phyloP scores from a whole-genome alignment of 177 flowering plant genomes.

The Tripterygium wilfordii region DNA sequence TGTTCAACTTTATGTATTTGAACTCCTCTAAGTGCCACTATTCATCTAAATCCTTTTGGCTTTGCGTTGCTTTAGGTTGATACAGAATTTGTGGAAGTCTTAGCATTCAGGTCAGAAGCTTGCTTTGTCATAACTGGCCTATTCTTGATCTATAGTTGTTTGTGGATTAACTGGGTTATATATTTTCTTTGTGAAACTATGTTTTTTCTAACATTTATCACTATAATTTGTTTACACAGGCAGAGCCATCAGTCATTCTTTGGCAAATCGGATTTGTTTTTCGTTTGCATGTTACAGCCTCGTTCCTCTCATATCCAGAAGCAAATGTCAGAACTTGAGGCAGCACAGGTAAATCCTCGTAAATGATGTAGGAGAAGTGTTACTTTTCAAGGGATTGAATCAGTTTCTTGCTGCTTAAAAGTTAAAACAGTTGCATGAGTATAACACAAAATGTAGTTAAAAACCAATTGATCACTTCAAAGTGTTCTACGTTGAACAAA shows the following conservation, averaged over 20 bases:
- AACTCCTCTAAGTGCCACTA: no score
- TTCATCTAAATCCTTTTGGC: neutral
- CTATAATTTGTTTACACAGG: no score
- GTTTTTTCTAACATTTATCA: no score
- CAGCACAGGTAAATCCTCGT: slow-evolving; percentile 29
- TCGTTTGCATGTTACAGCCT: slow-evolving; percentile 39
- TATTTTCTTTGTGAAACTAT: no score
- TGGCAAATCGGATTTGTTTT: slow-evolving; percentile 37
- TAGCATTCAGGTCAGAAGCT: slow-evolving; percentile 48
- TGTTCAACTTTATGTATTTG: no score
- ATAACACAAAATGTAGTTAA: neutral
- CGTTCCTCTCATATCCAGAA: slow-evolving; percentile 27
- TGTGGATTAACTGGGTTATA: no score
- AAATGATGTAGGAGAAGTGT: neutral
- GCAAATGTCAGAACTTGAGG: slow-evolving; percentile 34
- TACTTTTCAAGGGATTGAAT: no score
- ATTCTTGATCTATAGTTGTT: neutral
- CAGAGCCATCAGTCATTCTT: slow-evolving; percentile 35
- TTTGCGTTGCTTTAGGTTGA: slow-evolving; percentile 35
- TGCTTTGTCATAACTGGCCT: neutral
- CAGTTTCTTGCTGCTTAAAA: no score
- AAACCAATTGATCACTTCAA: no score
- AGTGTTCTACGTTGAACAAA: no score
- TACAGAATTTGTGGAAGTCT: slow-evolving; percentile 48
- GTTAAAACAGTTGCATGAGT: neutral